Conservation (phyloP, 106 monocot genomes). For the Dendrobium catenatum region DNA sequence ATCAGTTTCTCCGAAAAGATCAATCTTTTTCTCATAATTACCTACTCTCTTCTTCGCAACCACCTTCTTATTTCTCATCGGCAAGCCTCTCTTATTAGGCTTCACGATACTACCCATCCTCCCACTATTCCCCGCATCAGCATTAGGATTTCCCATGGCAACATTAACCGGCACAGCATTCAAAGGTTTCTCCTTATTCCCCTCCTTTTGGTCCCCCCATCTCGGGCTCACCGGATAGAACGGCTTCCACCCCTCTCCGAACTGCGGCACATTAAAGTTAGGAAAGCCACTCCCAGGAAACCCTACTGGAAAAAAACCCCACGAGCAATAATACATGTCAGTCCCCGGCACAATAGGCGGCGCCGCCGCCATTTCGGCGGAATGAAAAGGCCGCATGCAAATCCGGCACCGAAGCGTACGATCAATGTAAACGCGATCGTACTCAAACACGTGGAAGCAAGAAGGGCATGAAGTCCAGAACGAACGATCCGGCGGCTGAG, state of each 20-base stretch:
- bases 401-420: conserved; percentile 32
- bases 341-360: conserved; percentile 29
- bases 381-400: conserved; percentile 31
- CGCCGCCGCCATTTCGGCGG: conserved; percentile 23
- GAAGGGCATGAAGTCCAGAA: conserved; percentile 57
- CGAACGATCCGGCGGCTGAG: neutral
- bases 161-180: conserved; percentile 9
- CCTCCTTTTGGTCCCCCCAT: neutral
- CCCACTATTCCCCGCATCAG: neutral
- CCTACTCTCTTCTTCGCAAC: conserved; percentile 7
- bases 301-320: conserved; percentile 39
- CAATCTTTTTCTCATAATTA: conserved; percentile 9
- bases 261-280: neutral
- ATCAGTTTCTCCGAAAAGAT: conserved; percentile 12
- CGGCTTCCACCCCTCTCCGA: conserved; percentile 1
- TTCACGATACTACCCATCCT: neutral
- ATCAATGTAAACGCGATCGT: conserved; percentile 20
- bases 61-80: conserved; percentile 2
- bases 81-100: neutral
- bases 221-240: neutral
- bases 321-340: conserved; percentile 23
- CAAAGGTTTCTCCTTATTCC: neutral
- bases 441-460: conserved; percentile 52
- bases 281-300: conserved; percentile 5
- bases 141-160: neutral